These are phyloP conservation scores for Solanum sejunctum DNA, from an alignment of 257 asterid species.

Conservation along the genomic window DNA sequence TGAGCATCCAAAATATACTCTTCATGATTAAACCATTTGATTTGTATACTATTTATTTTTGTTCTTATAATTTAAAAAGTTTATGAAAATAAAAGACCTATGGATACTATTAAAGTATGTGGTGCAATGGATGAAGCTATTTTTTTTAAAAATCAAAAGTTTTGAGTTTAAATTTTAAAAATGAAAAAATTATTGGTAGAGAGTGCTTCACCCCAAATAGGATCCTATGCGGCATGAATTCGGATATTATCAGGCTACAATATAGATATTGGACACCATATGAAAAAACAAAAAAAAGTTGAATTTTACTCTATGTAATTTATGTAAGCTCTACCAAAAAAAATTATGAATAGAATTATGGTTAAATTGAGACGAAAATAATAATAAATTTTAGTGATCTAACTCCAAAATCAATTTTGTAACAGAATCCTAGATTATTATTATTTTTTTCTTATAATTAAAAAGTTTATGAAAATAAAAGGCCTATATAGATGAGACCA, in stretches of 20 bases:
- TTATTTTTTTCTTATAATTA: neutral
- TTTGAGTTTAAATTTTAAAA: fast-evolving
- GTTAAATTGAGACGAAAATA: neutral
- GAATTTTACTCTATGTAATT: too few relatives aligned
- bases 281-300: too few relatives aligned
- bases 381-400: neutral
- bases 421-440: neutral
- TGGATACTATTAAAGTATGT: too few relatives aligned
- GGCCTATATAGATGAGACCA: too few relatives aligned
- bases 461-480: neutral
- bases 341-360: too few relatives aligned
- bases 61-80: neutral
- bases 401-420: neutral
- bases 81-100: neutral
- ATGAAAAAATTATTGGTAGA: too few relatives aligned
- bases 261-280: too few relatives aligned
- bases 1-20: neutral
- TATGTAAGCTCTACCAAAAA: too few relatives aligned
- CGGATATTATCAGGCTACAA: too few relatives aligned
- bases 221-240: fast-evolving
- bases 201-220: too few relatives aligned
- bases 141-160: too few relatives aligned
- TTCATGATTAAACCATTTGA: neutral
- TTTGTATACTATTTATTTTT: neutral
- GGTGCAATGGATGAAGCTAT: too few relatives aligned